These are phyloP conservation scores for Pichia sp. DNA, from an alignment of 1,139 yeast genomes.

Conservation along the genomic window DNA sequence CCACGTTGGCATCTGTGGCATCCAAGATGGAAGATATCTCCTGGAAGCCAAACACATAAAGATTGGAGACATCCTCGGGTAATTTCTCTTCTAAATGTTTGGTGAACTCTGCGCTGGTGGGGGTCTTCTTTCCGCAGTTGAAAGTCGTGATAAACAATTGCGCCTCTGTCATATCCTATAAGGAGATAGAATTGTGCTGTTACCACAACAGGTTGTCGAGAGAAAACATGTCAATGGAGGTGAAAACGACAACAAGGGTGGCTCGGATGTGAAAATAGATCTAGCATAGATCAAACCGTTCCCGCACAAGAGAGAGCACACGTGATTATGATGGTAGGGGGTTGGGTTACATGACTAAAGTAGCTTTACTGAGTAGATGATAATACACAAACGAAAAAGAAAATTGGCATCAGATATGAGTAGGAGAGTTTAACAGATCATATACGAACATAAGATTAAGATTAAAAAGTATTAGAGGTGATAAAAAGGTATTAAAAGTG, in stretches of 20 bases:
- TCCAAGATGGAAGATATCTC: conserved; percentile 67
- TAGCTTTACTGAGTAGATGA: not conserved
- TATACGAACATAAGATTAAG: not conserved
- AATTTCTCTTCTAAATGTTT: conserved; percentile 15
- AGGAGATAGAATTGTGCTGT: no score
- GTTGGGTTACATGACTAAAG: no score
- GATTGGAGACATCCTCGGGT: conserved; percentile 36
- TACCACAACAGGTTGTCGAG: no score
- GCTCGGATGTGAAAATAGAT: no score
- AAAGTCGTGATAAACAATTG: conserved; percentile 35
- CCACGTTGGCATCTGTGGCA: conserved; percentile 46
- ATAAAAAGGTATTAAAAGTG: not conserved
- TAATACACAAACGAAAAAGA: not conserved
- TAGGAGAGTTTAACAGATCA: not conserved
- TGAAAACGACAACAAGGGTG: no score
- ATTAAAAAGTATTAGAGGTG: no score
- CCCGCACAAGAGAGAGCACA: no score
- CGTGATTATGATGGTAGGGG: no score
- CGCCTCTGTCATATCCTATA: conserved; percentile 8
- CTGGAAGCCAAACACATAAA: conserved; percentile 69
- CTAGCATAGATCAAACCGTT: no score
- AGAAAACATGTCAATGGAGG: no score
- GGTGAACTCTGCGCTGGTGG: conserved; percentile 26
- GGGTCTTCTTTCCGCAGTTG: conserved; percentile 40
- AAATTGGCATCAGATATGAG: not conserved